phyloP scores from a whole-genome alignment of 495 filamentous ascomycete genomes.

The Wilcoxina mikolae region DNA sequence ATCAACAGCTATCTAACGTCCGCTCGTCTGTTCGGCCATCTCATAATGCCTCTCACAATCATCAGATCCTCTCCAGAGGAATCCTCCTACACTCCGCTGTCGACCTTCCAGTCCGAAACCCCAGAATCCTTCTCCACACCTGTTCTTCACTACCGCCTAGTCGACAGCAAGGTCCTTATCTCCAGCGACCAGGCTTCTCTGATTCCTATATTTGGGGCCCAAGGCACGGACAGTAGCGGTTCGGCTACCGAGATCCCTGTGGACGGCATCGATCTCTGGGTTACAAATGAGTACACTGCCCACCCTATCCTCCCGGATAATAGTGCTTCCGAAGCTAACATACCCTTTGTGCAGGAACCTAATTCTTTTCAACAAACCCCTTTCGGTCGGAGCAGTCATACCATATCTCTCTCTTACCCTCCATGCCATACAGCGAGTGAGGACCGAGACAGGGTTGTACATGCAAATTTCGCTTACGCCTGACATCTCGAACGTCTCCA shows the following conservation, averaged over 20 bases:
- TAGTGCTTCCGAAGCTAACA: not conserved
- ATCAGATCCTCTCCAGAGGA: conserved; percentile 37
- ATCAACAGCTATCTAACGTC: too few species aligned
- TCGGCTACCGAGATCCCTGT: conserved; percentile 14
- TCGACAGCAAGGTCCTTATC: conserved; percentile 46
- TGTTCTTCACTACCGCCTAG: conserved; percentile 60
- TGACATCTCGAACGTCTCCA: conserved; percentile 27
- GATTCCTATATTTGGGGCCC: conserved; percentile 39
- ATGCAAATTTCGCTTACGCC: conserved; percentile 58
- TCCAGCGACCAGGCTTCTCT: conserved; percentile 33
- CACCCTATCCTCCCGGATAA: not conserved
- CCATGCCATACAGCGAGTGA: conserved; percentile 63
- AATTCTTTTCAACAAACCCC: conserved; percentile 49
- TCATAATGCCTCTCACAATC: conserved; percentile 29
- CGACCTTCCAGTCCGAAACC: conserved; percentile 69
- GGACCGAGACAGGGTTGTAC: conserved; percentile 43
- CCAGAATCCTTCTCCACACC: conserved; percentile 71
- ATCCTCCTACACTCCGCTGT: conserved; percentile 53
- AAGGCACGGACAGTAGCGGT: conserved; percentile 27
- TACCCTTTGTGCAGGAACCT: conserved; percentile 43
- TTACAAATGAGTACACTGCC: conserved; percentile 54
- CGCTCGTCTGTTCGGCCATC: too few species aligned
- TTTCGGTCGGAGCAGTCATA: conserved; percentile 53
- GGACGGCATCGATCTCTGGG: conserved; percentile 53
- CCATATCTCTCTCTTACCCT: conserved; percentile 79